Base-by-base conservation (phyloP, 2,329 filamentous ascomycete species). In the Hypomyces perniciosus region DNA sequence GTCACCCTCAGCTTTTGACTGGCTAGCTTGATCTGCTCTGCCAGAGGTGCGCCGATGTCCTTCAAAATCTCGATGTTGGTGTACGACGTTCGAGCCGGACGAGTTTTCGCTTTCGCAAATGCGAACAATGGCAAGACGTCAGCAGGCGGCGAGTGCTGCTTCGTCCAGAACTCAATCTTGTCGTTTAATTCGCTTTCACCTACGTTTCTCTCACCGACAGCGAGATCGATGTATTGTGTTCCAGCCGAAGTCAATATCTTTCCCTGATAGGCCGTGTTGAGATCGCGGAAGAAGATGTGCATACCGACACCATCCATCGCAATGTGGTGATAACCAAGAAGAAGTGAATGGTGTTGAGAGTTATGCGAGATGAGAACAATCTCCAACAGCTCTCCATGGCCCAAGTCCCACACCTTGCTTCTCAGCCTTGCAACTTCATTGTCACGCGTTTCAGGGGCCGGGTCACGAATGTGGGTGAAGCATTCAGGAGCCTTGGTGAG, bases 271-370 rank as follows among this genome's bases (percentile, higher is more conserved):
- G 60, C 65, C 43, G 62, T 68, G 29, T 73, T 63, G 26, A 79
- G 54, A 41, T 80, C 75, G 1, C 55, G 40, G 20, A 77, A 54
- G 35, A 80, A 61, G 5, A 78, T 55, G 27, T 72, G 57, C 12
- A 69, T 69, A 45, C 74, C 74, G 38, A 72, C 55, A 1, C 72
- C 74, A 53, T 81, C 78, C 66, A 80, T 70, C 37, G 67, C 63
- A 33, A 80, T 77, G 57, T 79, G 76, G 53, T 80, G 76, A 38
- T 67, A 68, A 6, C 62, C 64, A 12, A 80, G 50, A 0, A 81
- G 42, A 2, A 79, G 53, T 54, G 63, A 70, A 53, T 77, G 70
- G 6, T 54, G 46, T 0, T 61, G 1, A 60, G 54, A 0, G 63
- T 65, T 9, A 63, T 44, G 57, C 0, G 68, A 58, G 4, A 76